phyloP scores from a whole-genome alignment of 208 protist species.

The Wallacemonas collosoma region DNA sequence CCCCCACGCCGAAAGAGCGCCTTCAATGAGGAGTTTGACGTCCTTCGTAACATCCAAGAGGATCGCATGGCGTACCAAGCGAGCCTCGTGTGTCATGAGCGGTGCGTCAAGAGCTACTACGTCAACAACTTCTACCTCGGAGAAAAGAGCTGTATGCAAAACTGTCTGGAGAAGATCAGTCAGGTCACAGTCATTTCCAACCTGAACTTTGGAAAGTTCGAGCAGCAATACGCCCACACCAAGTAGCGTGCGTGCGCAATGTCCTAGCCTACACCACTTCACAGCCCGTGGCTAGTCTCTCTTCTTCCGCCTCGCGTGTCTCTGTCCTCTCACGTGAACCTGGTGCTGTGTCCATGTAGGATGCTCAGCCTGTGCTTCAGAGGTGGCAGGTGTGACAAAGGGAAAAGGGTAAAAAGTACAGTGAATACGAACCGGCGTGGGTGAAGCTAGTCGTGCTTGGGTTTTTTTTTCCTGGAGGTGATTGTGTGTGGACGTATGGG shows the following conservation, averaged over 20 bases:
- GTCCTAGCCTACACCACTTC: no score
- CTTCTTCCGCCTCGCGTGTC: no score
- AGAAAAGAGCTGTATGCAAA: constrained; percentile 86
- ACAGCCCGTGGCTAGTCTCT: no score
- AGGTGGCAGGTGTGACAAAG: no score
- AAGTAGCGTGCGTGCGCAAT: not conserved
- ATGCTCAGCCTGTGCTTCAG: no score
- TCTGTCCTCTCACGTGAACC: no score
- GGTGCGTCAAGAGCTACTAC: constrained; percentile 78
- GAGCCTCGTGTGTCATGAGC: constrained; percentile 77
- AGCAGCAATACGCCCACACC: constrained; percentile 36
- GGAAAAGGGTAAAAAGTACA: no score
- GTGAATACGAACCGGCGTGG: no score
- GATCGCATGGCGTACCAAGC: constrained; percentile 82
- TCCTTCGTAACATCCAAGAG: constrained; percentile 86
- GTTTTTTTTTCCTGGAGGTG: no score
- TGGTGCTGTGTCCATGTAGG: no score
- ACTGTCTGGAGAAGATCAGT: constrained; percentile 88
- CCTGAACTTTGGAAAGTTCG: constrained; percentile 82
- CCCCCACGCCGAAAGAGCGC: constrained; percentile 42
- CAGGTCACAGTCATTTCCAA: constrained; percentile 87
- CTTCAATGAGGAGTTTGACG: constrained; percentile 82
- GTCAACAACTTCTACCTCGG: constrained; percentile 78
- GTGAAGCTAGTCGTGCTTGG: no score
- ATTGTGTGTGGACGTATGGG: not conserved